Evolutionary conservation across 163 green algal genomes (phyloP).

Genomic region (Scenedesmus sp.): DNA sequence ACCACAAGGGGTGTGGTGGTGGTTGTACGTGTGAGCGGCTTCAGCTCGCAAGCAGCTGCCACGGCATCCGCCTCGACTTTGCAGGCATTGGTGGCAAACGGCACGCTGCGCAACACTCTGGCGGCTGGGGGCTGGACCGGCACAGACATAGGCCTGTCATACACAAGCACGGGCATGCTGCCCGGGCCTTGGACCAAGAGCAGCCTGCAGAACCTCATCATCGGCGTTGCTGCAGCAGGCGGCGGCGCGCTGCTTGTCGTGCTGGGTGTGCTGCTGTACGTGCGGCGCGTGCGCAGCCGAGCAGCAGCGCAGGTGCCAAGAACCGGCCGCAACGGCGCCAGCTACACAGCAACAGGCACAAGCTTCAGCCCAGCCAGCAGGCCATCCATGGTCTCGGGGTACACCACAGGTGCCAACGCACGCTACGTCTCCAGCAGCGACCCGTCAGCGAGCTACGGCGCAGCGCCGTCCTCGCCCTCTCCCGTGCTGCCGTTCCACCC

Average conservation of each 20-base stretch:
- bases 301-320: not conserved
- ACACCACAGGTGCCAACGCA: not conserved
- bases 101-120: constrained; percentile 24
- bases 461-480: not conserved
- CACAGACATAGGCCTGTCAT: not conserved
- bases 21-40: constrained; percentile 28
- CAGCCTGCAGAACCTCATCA: not conserved
- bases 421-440: not conserved
- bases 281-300: not conserved
- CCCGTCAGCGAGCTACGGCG: not conserved
- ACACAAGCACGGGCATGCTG: constrained; percentile 1
- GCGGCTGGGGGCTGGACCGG: constrained; percentile 26
- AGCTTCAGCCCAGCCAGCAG: not conserved
- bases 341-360: not conserved
- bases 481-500: constrained; percentile 4
- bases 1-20: not conserved
- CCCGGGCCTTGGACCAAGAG: not conserved
- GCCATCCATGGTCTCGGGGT: not conserved
- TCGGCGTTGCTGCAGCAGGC: constrained; percentile 6
- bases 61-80: not conserved
- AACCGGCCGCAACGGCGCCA: not conserved
- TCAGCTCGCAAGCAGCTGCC: not conserved
- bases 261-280: not conserved
- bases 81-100: not conserved
- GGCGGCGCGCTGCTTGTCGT: not conserved